These are phyloP conservation scores for Brassica balearica DNA, from an alignment of 441 rosid species.

Conservation along the genomic window DNA sequence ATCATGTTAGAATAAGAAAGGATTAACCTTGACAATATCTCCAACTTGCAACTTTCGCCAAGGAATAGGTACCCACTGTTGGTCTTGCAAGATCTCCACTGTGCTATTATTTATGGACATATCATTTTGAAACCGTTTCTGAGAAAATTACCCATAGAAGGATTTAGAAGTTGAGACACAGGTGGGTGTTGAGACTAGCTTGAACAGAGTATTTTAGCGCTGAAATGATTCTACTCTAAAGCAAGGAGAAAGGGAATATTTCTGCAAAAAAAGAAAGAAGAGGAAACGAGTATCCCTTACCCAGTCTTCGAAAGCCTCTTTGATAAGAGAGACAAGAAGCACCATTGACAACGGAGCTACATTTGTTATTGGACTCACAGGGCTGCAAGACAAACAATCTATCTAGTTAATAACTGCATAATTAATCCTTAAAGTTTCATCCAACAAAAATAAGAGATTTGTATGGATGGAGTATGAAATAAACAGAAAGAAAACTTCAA, in stretches of 20 bases:
- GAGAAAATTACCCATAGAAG: slow-evolving; percentile 47
- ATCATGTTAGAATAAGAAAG: slow-evolving; percentile 36
- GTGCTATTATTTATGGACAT: slow-evolving; percentile 84
- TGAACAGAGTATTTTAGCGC: slow-evolving; percentile 14
- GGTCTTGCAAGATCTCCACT: slow-evolving; percentile 87
- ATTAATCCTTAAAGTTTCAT: slow-evolving; percentile 3
- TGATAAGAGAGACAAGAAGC: slow-evolving; percentile 95
- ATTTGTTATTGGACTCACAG: slow-evolving; percentile 96
- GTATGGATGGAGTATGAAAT: background rate
- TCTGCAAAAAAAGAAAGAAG: slow-evolving; percentile 17
- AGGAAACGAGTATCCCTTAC: slow-evolving; percentile 54
- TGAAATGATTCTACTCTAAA: background rate
- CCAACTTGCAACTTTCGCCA: slow-evolving; percentile 99
- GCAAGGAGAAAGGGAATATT: slow-evolving; percentile 10
- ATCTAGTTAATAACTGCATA: slow-evolving; percentile 17
- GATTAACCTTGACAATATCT: slow-evolving; percentile 79
- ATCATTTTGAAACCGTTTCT: slow-evolving; percentile 99
- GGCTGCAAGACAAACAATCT: slow-evolving; percentile 67
- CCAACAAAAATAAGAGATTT: slow-evolving; percentile 13
- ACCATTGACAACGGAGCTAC: slow-evolving; percentile 92
- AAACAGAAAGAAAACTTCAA: slow-evolving; percentile 1
- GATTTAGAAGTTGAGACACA: slow-evolving; percentile 27
- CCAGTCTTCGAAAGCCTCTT: slow-evolving; percentile 99
- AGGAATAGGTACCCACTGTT: slow-evolving; percentile 76
- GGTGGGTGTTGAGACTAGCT: slow-evolving; percentile 26